A percentile compares a stretch with the other conserved stretches of the same genome.
Evolutionary conservation across 2,329 filamentous ascomycete genomes (phyloP).

Genomic region (Chaetomiaceae sp.): DNA sequence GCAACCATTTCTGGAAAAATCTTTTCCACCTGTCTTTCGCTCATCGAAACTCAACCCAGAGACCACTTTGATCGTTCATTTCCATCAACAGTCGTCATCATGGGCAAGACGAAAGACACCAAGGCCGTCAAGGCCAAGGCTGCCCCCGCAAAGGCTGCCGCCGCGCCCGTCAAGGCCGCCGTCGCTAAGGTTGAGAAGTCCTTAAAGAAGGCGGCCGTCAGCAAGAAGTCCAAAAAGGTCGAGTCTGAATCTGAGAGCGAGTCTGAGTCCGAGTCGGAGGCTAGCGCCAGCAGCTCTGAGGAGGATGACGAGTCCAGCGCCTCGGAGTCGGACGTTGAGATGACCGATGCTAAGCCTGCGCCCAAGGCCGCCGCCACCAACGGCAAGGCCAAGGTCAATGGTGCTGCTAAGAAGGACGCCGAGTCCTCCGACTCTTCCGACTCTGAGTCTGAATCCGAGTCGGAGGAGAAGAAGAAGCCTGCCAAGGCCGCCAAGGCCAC

Average conservation of each 20-base stretch:
- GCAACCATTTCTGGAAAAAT: conserved; percentile 3
- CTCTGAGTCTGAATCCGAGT: conserved; percentile 35
- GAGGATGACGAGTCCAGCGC: conserved; percentile 8
- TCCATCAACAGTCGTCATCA: conserved; percentile 35
- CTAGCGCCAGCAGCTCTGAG: conserved; percentile 20
- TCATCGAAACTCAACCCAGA: no score
- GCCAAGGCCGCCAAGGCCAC: conserved; percentile 34
- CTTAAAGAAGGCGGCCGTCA: conserved; percentile 17
- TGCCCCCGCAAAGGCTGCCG: conserved; percentile 49
- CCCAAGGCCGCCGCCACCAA: not conserved
- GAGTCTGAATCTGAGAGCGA: conserved; percentile 29
- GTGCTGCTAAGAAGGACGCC: conserved; percentile 24
- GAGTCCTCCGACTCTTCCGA: conserved; percentile 32
- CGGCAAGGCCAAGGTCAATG: conserved; percentile 26
- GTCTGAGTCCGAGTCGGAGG: conserved; percentile 22
- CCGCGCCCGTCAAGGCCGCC: conserved; percentile 40
- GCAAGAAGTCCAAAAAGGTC: conserved; percentile 29
- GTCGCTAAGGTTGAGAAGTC: conserved; percentile 23
- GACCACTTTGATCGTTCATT: no score
- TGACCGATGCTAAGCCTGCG: conserved; percentile 27
- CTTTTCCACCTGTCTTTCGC: conserved; percentile 13
- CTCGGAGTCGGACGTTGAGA: conserved; percentile 33
- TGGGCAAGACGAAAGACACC: conserved; percentile 62
- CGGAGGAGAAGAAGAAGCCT: conserved; percentile 32
- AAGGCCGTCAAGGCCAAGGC: conserved; percentile 50